A percentile compares a stretch with the other conserved stretches of the same genome.
Evolutionary conservation across 148 eudicot genomes (phyloP).

Genomic region (Vaccinium myrtillus): DNA sequence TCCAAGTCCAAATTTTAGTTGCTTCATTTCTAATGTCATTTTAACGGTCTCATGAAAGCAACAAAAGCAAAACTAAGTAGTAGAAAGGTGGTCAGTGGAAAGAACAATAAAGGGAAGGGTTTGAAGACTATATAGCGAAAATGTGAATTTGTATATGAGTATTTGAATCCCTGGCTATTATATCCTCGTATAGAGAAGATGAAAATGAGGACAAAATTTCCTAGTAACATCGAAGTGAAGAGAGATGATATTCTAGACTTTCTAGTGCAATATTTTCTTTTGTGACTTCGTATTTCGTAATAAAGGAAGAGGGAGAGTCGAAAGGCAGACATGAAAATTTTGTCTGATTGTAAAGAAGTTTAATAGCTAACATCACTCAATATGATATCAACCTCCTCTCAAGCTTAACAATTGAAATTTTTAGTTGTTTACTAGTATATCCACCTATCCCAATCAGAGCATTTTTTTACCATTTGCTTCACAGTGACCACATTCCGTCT

Average conservation of each 20-base stretch:
- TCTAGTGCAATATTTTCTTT: background rate
- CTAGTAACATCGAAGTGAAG: background rate
- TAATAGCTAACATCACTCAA: background rate
- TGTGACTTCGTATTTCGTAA: background rate
- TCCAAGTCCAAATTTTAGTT: background rate
- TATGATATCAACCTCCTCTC: background rate
- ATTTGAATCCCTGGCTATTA: background rate
- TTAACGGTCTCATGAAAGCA: background rate
- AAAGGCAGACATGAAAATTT: background rate
- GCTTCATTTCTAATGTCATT: background rate
- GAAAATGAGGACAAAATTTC: background rate
- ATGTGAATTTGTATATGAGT: background rate
- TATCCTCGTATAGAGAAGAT: background rate
- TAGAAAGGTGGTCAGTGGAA: background rate
- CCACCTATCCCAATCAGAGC: background rate
- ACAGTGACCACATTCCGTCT: background rate
- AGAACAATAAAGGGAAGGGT: background rate
- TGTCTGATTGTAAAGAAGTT: background rate
- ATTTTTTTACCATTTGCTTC: background rate
- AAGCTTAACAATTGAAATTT: background rate
- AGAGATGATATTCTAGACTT: background rate
- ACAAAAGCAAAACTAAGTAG: background rate
- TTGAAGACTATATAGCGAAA: background rate
- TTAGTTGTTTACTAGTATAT: background rate
- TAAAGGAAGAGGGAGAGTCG: background rate